A percentile compares a stretch with the other conserved stretches of the same genome.
These are phyloP conservation scores for Cunninghamia lanceolata DNA, from an alignment of 75 land plant species.

Conservation along the genomic window DNA sequence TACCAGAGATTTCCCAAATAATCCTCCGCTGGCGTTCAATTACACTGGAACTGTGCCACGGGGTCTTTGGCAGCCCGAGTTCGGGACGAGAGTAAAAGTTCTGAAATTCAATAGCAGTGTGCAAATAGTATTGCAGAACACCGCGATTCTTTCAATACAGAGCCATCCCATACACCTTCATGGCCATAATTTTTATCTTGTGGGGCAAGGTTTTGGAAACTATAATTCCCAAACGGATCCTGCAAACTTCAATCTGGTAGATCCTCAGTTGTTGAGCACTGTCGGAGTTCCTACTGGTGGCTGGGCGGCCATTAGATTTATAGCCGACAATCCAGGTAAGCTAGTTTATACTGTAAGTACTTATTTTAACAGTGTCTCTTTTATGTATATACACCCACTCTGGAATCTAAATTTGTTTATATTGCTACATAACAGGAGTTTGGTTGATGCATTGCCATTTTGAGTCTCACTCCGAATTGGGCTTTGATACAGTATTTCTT, in stretches of 20 bases:
- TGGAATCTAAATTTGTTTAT: background rate
- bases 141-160: slow-evolving; percentile 40
- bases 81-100: slow-evolving; percentile 40
- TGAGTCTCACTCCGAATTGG: slow-evolving; percentile 56
- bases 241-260: slow-evolving; percentile 42
- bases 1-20: slow-evolving; percentile 31
- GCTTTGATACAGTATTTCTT: slow-evolving; percentile 52
- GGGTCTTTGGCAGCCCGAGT: slow-evolving; percentile 20
- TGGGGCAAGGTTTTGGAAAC: slow-evolving; percentile 62
- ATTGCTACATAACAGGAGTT: slow-evolving; percentile 33
- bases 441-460: slow-evolving; percentile 77
- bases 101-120: slow-evolving; percentile 55
- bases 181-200: slow-evolving; percentile 61
- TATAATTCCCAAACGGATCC: slow-evolving; percentile 41
- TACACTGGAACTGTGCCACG: slow-evolving; percentile 50
- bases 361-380: no score
- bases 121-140: slow-evolving; percentile 68
- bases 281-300: slow-evolving; percentile 52
- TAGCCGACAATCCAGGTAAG: slow-evolving; percentile 68
- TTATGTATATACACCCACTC: background rate
- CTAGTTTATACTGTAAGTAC: background rate
- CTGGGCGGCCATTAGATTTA: slow-evolving; percentile 62
- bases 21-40: slow-evolving; percentile 32
- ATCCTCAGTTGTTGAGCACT: slow-evolving; percentile 60
- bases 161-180: slow-evolving; percentile 71